phyloP scores from a whole-genome alignment of 1,284 basidiomycete genomes.

The Ganoderma boninense region DNA sequence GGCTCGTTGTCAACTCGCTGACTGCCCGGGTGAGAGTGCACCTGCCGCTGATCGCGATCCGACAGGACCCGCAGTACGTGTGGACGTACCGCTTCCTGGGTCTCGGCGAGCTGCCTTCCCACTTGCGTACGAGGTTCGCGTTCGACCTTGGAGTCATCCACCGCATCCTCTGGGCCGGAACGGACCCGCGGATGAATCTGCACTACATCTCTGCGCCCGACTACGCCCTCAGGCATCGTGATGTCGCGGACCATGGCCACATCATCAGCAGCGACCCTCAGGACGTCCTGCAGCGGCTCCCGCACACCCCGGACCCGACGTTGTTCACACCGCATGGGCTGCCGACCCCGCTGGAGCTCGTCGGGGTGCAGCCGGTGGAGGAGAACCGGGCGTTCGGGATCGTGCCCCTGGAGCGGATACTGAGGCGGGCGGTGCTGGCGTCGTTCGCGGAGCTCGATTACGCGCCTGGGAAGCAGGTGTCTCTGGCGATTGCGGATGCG shows the following conservation, averaged over 20 bases:
- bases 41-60: constrained; percentile 13
- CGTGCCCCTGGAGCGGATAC: constrained; percentile 37
- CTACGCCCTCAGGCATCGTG: not conserved
- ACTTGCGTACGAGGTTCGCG: constrained; percentile 4
- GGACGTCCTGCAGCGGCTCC: not conserved
- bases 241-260: not conserved
- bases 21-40: constrained; percentile 32
- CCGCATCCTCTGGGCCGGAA: constrained; percentile 27
- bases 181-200: constrained; percentile 24
- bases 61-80: not conserved
- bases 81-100: constrained; percentile 46
- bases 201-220: constrained; percentile 22
- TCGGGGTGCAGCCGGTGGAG: constrained; percentile 14
- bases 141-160: constrained; percentile 26
- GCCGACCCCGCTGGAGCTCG: constrained; percentile 27
- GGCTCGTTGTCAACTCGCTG: constrained; percentile 44
- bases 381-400: constrained; percentile 20
- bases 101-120: constrained; percentile 14
- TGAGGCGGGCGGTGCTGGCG: constrained; percentile 36
- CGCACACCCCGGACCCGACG: not conserved
- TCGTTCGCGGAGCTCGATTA: not conserved
- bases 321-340: constrained; percentile 19
- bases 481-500: constrained; percentile 15
- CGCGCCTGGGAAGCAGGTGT: constrained; percentile 21
- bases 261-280: not conserved